phyloP scores from a whole-genome alignment of 2,329 filamentous ascomycete genomes.

The Colletotrichum cereale region DNA sequence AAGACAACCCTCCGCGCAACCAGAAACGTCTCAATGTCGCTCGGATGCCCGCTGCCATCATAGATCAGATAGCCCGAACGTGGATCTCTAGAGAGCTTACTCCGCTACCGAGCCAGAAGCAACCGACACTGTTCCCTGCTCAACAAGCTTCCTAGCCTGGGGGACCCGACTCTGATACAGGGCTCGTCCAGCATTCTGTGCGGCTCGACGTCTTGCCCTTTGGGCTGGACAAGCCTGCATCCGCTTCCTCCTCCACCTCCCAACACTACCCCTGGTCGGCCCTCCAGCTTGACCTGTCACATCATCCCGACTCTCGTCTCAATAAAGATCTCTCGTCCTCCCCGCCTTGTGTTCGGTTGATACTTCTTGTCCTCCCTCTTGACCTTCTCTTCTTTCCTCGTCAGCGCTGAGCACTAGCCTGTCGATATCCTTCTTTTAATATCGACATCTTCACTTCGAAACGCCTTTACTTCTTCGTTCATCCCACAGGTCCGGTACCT shows the following conservation, averaged over 20 bases:
- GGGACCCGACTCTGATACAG: conserved; percentile 55
- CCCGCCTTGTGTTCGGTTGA: conserved; percentile 33
- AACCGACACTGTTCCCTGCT: conserved; percentile 52
- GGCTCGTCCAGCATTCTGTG: conserved; percentile 45
- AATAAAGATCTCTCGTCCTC: conserved; percentile 53
- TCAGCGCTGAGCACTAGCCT: conserved; percentile 64
- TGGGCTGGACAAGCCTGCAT: conserved; percentile 49
- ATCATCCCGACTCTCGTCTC: conserved; percentile 43
- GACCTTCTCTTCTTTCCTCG: conserved; percentile 49
- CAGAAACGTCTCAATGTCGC: conserved; percentile 58
- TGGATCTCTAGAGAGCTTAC: conserved; percentile 59
- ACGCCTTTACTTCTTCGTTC: conserved; percentile 44
- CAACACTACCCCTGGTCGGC: conserved; percentile 29
- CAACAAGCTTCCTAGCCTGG: conserved; percentile 49
- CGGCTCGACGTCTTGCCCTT: conserved; percentile 52
- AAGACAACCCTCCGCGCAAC: conserved; percentile 30
- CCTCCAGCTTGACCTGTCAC: conserved; percentile 29
- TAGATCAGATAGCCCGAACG: conserved; percentile 64
- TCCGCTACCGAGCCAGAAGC: conserved; percentile 54
- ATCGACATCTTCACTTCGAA: conserved; percentile 54
- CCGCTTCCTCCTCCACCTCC: conserved; percentile 15
- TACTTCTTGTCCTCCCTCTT: conserved; percentile 46
- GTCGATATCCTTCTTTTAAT: conserved; percentile 67
- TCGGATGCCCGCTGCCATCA: conserved; percentile 66
- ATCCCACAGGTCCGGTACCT: conserved; percentile 67